Evolutionary conservation across 169 alveolate species (phyloP).

Genomic region (Cryptosporidium parvum): DNA sequence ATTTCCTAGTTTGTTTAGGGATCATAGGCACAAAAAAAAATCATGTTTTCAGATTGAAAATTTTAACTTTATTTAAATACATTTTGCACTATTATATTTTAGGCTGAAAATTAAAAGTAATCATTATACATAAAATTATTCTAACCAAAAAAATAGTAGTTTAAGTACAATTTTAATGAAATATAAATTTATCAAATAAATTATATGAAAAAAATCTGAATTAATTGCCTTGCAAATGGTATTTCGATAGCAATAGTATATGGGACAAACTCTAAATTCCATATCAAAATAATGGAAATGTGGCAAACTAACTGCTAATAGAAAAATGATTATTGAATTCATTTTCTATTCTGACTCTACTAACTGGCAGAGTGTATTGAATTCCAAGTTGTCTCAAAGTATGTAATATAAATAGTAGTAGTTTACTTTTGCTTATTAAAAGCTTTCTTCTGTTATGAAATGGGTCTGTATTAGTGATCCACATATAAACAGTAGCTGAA

Average conservation of each 20-base stretch:
- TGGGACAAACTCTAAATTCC: neutral
- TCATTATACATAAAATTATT: too few species aligned
- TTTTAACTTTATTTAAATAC: too few species aligned
- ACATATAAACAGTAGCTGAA: conserved; percentile 74
- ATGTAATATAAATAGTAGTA: conserved; percentile 52
- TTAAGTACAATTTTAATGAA: neutral
- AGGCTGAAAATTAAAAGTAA: too few species aligned
- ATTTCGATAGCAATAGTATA: neutral
- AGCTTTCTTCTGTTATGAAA: conserved; percentile 69
- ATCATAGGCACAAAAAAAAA: too few species aligned
- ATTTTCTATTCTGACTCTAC: conserved; percentile 62
- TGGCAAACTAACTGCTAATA: neutral
- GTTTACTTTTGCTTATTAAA: conserved; percentile 57
- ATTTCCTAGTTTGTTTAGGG: too few species aligned
- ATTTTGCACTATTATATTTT: too few species aligned
- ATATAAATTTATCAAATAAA: too few species aligned
- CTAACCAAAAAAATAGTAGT: neutral
- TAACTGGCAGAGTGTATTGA: conserved; percentile 70
- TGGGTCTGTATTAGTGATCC: conserved; percentile 76
- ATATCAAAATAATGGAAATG: neutral
- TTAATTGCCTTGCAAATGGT: neutral
- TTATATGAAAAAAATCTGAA: neutral
- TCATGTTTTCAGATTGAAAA: too few species aligned
- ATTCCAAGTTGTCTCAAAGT: conserved; percentile 72
- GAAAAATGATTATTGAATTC: conserved; percentile 15